Evolutionary conservation across 768 basidiomycete species (phyloP).

Genomic region (Lactarius hatsudake): DNA sequence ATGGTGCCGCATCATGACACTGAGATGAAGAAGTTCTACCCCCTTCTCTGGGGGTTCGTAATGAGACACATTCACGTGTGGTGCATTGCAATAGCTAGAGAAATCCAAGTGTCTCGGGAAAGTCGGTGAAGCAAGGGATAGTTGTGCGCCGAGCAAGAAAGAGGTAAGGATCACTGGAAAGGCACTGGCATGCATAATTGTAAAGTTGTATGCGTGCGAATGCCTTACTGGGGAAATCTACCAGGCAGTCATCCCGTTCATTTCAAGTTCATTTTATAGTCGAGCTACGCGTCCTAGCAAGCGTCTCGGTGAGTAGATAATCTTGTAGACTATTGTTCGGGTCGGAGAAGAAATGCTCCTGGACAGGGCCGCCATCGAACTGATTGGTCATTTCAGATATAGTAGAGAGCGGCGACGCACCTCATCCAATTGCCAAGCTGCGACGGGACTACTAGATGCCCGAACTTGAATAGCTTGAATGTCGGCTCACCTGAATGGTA

Average conservation of each 20-base stretch:
- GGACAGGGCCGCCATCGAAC: not conserved
- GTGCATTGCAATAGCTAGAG: slow-evolving; percentile 52
- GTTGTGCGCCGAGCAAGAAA: not conserved
- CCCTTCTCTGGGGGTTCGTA: slow-evolving; percentile 36
- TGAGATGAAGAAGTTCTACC: not conserved
- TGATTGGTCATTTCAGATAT: not conserved
- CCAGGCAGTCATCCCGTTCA: not conserved
- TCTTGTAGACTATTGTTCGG: not conserved
- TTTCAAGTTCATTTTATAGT: not conserved
- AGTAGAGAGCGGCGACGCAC: not conserved
- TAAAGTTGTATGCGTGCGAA: not conserved
- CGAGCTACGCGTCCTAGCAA: not conserved
- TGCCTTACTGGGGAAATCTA: not conserved
- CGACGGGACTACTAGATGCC: not conserved
- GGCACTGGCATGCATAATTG: not conserved
- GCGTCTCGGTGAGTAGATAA: not conserved
- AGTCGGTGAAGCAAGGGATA: slow-evolving; percentile 22
- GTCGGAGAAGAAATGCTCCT: not conserved
- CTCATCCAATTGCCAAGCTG: not conserved
- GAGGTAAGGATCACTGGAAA: not conserved
- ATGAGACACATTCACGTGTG: slow-evolving; percentile 41
- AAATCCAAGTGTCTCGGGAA: slow-evolving; percentile 41
- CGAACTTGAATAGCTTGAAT: no score
- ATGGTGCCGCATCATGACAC: not conserved
- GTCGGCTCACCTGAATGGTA: not conserved